Evolutionary conservation across 495 filamentous ascomycete genomes (phyloP).

Genomic region (Monascus purpureus): DNA sequence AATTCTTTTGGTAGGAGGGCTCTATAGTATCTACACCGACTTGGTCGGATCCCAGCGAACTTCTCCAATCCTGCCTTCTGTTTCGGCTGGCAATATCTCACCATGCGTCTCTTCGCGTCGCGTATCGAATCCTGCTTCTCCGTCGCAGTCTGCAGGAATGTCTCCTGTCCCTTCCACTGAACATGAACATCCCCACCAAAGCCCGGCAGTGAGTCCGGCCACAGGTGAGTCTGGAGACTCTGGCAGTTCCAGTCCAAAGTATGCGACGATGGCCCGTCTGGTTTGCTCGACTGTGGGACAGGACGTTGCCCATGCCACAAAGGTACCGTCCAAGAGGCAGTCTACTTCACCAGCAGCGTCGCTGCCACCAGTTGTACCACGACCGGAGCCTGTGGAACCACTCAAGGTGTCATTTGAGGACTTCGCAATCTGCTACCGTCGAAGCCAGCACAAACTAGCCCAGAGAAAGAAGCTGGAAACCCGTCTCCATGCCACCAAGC

Average conservation of each 20-base stretch:
- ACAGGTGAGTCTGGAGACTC: conserved; percentile 31
- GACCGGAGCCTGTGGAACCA: too few relatives aligned
- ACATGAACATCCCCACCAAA: neutral
- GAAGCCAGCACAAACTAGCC: conserved; percentile 28
- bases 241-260: conserved; percentile 23
- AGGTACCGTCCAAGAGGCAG: too few relatives aligned
- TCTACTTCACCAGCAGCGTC: neutral
- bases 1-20: too few relatives aligned
- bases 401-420: conserved; percentile 23
- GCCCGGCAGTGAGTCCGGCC: conserved; percentile 6
- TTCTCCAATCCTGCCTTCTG: conserved; percentile 16
- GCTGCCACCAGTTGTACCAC: neutral
- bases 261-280: conserved; percentile 8
- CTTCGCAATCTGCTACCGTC: conserved; percentile 26
- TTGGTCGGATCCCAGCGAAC: conserved; percentile 4
- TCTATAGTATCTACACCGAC: neutral
- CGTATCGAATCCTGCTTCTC: conserved; percentile 10
- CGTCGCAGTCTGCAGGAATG: conserved; percentile 13
- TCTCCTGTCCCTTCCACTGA: conserved; percentile 4
- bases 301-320: neutral
- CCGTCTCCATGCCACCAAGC: conserved; percentile 30
- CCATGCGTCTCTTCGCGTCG: conserved; percentile 17
- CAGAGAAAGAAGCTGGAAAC: conserved; percentile 27
- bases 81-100: conserved; percentile 13
- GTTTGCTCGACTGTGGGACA: neutral